These are phyloP conservation scores for Eucalyptus erythrocorys DNA, from an alignment of 345 rosid species.

Conservation along the genomic window DNA sequence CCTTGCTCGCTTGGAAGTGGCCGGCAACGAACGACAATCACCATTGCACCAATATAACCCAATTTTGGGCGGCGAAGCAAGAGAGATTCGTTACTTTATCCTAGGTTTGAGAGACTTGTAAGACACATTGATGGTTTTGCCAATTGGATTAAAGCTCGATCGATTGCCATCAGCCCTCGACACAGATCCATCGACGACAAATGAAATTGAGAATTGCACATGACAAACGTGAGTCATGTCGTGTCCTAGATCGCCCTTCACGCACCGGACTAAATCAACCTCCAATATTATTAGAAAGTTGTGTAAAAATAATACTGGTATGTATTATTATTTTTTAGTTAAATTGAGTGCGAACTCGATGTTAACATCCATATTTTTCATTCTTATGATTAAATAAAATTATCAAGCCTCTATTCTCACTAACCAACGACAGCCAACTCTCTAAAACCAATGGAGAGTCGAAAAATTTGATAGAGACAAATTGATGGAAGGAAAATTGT, in stretches of 20 bases:
- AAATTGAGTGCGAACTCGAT: not conserved
- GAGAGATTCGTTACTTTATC: not conserved
- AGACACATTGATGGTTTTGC: not conserved
- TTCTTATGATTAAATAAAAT: not conserved
- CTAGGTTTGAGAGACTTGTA: not conserved
- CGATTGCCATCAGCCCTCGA: not conserved
- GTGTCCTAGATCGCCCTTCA: not conserved
- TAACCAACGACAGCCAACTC: not conserved
- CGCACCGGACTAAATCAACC: not conserved
- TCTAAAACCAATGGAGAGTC: not conserved
- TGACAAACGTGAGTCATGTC: not conserved
- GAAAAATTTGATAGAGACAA: not conserved
- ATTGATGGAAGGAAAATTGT: not conserved
- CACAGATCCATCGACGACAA: not conserved
- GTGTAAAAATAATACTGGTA: not conserved
- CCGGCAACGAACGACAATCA: not conserved
- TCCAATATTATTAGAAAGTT: not conserved
- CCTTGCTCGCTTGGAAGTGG: not conserved
- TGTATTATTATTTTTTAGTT: not conserved
- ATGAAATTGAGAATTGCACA: not conserved
- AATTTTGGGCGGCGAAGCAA: not conserved
- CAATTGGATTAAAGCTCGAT: not conserved
- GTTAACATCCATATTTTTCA: not conserved
- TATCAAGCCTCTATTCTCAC: not conserved
- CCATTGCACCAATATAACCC: not conserved